Evolutionary conservation across 805 yeast genomes (phyloP).

Genomic region (Kluyveromyces dobzhanskii): DNA sequence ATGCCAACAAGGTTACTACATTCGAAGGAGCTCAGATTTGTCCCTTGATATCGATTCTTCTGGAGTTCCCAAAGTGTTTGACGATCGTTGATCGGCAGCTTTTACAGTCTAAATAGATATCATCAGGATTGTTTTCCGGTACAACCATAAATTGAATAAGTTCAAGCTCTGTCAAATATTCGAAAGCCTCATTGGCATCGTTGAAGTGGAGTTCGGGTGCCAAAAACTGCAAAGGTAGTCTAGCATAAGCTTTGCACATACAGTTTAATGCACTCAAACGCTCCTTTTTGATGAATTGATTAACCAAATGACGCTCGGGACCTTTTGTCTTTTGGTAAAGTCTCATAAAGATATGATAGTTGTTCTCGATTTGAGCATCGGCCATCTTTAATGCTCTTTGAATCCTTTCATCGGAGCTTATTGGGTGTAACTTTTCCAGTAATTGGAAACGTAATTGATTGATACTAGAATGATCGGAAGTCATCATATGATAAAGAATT

Average conservation of each 20-base stretch:
- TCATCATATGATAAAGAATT: slow-evolving; percentile 64
- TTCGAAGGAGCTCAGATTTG: slow-evolving; percentile 41
- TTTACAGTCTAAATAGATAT: slow-evolving; percentile 28
- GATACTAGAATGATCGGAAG: slow-evolving; percentile 42
- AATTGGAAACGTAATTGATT: slow-evolving; percentile 19
- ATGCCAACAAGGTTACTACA: too few relatives aligned
- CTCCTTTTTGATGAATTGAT: slow-evolving; percentile 48
- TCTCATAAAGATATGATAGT: slow-evolving; percentile 48
- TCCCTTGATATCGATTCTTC: slow-evolving; percentile 82
- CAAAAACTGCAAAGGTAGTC: slow-evolving; percentile 34
- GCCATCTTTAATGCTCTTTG: slow-evolving; percentile 26
- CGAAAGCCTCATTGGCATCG: slow-evolving; percentile 30
- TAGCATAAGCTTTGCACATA: slow-evolving; percentile 50
- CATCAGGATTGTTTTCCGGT: slow-evolving; percentile 19
- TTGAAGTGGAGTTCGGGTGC: slow-evolving; percentile 35
- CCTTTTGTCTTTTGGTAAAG: slow-evolving; percentile 33
- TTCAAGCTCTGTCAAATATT: slow-evolving; percentile 36
- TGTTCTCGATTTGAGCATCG: slow-evolving; percentile 29
- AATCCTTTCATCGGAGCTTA: slow-evolving; percentile 16
- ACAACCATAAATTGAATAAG: slow-evolving; percentile 29
- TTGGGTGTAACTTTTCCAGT: slow-evolving; percentile 3
- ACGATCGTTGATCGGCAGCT: slow-evolving; percentile 31
- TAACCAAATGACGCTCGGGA: slow-evolving; percentile 39
- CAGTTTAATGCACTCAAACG: slow-evolving; percentile 47
- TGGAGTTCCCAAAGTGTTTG: slow-evolving; percentile 32